Conservation (phyloP, 1,284 basidiomycete genomes). For the Microbotryum silenes-acaulis region DNA sequence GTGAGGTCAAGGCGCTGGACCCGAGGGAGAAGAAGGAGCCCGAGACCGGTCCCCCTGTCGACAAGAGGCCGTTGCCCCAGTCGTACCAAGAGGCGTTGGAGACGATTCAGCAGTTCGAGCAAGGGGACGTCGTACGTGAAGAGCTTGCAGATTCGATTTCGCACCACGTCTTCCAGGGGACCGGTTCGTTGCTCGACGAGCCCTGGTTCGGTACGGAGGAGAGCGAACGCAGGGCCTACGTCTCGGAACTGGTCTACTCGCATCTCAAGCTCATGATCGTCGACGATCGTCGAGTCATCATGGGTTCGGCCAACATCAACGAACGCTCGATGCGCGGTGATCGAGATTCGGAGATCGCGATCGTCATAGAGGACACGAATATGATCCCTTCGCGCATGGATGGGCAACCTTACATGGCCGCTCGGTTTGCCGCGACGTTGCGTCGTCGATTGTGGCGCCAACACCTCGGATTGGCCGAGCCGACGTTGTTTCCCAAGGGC, state of each 20-base stretch:
- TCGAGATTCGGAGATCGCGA: slow-evolving; percentile 66
- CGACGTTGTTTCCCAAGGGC: slow-evolving; percentile 18
- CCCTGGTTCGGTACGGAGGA: slow-evolving; percentile 70
- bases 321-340: slow-evolving; percentile 65
- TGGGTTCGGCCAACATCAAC: slow-evolving; percentile 84
- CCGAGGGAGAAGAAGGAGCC: slow-evolving; percentile 8
- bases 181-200: slow-evolving; percentile 58
- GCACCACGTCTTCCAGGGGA: slow-evolving; percentile 58
- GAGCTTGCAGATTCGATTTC: slow-evolving; percentile 62
- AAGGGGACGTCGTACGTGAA: slow-evolving; percentile 17
- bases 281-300: slow-evolving; percentile 77
- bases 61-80: slow-evolving; percentile 30
- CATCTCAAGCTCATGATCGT: slow-evolving; percentile 69
- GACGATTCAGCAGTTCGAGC: slow-evolving; percentile 31
- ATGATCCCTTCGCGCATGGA: slow-evolving; percentile 69
- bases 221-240: slow-evolving; percentile 69
- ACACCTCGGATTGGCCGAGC: slow-evolving; percentile 67
- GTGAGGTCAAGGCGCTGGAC: slow-evolving; percentile 12
- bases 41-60: slow-evolving; percentile 13
- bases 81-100: slow-evolving; percentile 34
- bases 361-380: slow-evolving; percentile 81
- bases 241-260: slow-evolving; percentile 55
- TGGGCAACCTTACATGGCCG: slow-evolving; percentile 56
- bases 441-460: slow-evolving; percentile 71
- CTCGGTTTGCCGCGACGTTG: slow-evolving; percentile 66